Evolutionary conservation across 2,329 filamentous ascomycete genomes (phyloP), one percentile per base, ranked within the genome.

Genomic region (Ustilaginoidea virens): DNA sequence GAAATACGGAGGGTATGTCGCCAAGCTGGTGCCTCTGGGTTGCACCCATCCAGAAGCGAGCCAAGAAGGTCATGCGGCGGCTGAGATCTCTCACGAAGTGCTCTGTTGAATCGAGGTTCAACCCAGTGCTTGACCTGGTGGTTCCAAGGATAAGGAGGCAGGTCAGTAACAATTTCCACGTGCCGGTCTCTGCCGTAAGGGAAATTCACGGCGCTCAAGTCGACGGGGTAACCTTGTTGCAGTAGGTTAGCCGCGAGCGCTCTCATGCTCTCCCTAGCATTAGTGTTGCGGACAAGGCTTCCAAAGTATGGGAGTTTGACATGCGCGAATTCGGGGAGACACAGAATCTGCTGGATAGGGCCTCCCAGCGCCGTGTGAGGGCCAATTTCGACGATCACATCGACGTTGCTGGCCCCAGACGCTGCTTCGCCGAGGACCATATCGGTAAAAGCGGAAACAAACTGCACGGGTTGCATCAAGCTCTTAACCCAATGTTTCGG

Each of bases 301-400:
- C 16, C 25, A 7, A 12, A 3, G 12, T 27, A 27, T 3, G 17
- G 15, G 7, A 19, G 5, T 5, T 19, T 19, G 5, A 19, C 5
- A 8, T 27, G 8, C 5, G 16, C 5, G 12, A 9, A 10, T 13
- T 19, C 5, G 19, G 19, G 19, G 7, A 20, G 19, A 7, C 7
- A 7, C n/a, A 29, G 18, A n/a, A 23, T 23, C 40, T 61, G 56
- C 39, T 59, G 57, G 29, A 60, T 45, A 2, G 58, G 58, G 0
- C 58, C 57, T 27, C 55, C 50, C 4, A 62, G 45, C 4, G 54
- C 56, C 3, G 56, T 49, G 37, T 61, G 58, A 1, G 58, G 58
- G 0, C 58, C 58, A 4, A 61, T 38, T 38, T 61, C 58, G n/a
- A 62, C 35, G 14, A 62, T 44, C 1, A 41, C 5, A n/a, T 20